Percentiles rank a stretch among this genome's conserved stretches.
Evolutionary conservation across 768 basidiomycete genomes (phyloP).

Genomic region (Lactarius akahatsu): DNA sequence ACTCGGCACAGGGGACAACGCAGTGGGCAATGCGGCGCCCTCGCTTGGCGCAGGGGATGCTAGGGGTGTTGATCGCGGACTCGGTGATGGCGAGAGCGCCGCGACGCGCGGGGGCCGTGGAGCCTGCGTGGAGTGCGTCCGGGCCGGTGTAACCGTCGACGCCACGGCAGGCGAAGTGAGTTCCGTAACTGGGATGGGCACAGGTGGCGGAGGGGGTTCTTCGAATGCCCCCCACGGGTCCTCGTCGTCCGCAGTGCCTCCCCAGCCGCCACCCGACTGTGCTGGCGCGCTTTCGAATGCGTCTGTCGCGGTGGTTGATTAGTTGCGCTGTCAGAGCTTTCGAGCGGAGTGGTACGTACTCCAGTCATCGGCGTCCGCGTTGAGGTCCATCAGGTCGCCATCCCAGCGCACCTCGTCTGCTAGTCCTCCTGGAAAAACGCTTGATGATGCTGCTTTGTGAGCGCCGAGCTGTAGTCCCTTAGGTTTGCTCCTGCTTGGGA

Average conservation of each 20-base stretch:
- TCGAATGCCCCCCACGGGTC: constrained; percentile 31
- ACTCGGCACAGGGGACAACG: constrained; percentile 35
- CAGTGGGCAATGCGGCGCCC: constrained; percentile 31
- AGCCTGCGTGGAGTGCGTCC: background rate
- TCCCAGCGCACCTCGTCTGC: constrained; percentile 56
- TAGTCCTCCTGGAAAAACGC: constrained; percentile 51
- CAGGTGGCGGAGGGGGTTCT: constrained; percentile 16
- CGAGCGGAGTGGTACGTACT: constrained; percentile 50
- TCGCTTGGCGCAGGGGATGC: constrained; percentile 22
- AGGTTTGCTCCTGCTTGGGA: constrained; percentile 38
- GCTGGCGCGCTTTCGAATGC: constrained; percentile 38
- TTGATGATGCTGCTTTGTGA: constrained; percentile 43
- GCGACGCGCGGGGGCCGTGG: constrained; percentile 4
- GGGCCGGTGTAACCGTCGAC: background rate
- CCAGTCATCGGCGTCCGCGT: constrained; percentile 94
- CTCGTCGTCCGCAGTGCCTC: constrained; percentile 12
- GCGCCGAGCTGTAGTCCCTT: constrained; percentile 73
- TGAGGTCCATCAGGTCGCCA: constrained; percentile 87
- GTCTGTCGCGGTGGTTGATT: constrained; percentile 26
- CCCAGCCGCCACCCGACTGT: constrained; percentile 35
- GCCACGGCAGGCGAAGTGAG: constrained; percentile 7
- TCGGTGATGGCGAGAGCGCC: constrained; percentile 7
- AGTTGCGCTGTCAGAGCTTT: constrained; percentile 7
- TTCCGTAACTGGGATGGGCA: constrained; percentile 24
- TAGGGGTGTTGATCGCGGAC: constrained; percentile 17